Evolutionary conservation across 78 protist species (phyloP), one percentile per base, ranked within the genome.

Genomic region (Capsaspora owczarzaki): DNA sequence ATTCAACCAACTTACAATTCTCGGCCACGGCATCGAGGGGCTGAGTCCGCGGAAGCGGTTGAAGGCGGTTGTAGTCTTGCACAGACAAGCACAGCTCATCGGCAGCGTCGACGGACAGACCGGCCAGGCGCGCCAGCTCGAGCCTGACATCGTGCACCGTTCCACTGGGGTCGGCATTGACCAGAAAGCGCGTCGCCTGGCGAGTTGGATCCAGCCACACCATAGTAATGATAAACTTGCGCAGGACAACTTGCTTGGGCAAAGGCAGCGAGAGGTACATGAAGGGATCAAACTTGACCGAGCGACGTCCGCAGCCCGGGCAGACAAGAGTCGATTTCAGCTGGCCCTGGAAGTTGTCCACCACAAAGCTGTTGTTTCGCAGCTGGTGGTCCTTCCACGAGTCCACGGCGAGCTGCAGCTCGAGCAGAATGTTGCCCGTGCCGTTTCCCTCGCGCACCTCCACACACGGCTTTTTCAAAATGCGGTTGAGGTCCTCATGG

Each of bases 401-500:
- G 33, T 56, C 66, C 33, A 29, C 66, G 35, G 66, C 66, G 35
- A 56, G 4, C 33, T 3, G 33, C 29, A 25, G 33, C 10, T 56
- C 66, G 66, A 29, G 20, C 29, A 16, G 66, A 16, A 16, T 29
- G n/a, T 56, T 29, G n/a, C n/a, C n/a, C n/a, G n/a, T n/a, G n/a
- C n/a, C n/a, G 66, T 10, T 25, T 16, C 66, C 66, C 10, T 56
- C 66, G n/a, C 33, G 66, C 4, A 25, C 66, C n/a, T 56, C 66
- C 33, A 16, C 33, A 12, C 25, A 56, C 66, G 66, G 66, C 84
- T 92, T 92, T 61, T 79, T 80, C 35, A 33, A 33, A 1, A 88
- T 88, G 43, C 87, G 76, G 61, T 93, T 93, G 40, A 93, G 66
- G 77, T 93, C 96, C 61, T 93, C 96, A 35, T 93, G 96, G 31